phyloP scores from a whole-genome alignment of 345 rosid species.

The Geranium brycei region DNA sequence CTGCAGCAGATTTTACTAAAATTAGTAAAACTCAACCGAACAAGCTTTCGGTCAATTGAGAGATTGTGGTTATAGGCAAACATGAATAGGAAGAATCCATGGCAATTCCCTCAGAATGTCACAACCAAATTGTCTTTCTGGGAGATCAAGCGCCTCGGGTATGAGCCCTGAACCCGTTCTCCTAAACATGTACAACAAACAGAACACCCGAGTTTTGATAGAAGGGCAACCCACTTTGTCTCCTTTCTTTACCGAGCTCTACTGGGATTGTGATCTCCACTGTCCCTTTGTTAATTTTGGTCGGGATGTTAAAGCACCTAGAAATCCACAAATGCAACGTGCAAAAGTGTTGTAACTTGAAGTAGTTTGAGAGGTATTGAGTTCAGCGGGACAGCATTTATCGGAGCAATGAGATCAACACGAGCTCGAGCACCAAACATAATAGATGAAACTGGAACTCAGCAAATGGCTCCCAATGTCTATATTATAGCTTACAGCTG shows the following conservation, averaged over 20 bases:
- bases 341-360: conserved; percentile 12
- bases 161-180: conserved; percentile 37
- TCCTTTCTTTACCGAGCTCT: conserved; percentile 30
- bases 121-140: conserved; percentile 29
- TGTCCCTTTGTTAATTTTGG: conserved; percentile 38
- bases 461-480: no score
- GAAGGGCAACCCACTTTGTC: conserved; percentile 36
- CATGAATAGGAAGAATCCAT: conserved; percentile 28
- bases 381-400: conserved; percentile 39
- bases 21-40: no score
- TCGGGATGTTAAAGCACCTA: conserved; percentile 35
- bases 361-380: conserved; percentile 40
- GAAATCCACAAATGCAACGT: background rate
- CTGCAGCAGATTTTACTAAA: no score
- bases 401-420: conserved; percentile 38
- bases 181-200: conserved; percentile 27
- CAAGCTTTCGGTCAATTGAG: no score
- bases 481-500: no score
- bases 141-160: conserved; percentile 37
- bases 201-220: conserved; percentile 39
- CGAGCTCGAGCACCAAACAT: conserved; percentile 46
- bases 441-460: no score
- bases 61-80: no score
- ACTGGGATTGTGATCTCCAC: conserved; percentile 31
- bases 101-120: conserved; percentile 27